phyloP scores from a whole-genome alignment of 1,284 basidiomycete species.

The Rugosomyces carneus region DNA sequence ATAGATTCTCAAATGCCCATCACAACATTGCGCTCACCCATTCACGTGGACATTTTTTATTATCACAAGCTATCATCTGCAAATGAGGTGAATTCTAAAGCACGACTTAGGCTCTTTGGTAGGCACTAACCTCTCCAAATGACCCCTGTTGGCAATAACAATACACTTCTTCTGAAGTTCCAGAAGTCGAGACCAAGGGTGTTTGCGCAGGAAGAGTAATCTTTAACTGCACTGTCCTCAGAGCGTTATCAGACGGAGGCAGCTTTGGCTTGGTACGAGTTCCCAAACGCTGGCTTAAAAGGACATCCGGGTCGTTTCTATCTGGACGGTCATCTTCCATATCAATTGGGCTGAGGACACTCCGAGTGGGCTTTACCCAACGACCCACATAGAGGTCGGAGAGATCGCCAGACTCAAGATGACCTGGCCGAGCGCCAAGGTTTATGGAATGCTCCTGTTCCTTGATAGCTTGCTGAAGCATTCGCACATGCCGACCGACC shows the following conservation, averaged over 20 bases:
- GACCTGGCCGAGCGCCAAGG: constrained; percentile 46
- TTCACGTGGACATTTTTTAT: constrained; percentile 59
- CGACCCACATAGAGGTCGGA: constrained; percentile 42
- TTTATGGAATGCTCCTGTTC: constrained; percentile 62
- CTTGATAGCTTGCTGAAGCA: constrained; percentile 67
- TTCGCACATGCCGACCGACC: constrained; percentile 69
- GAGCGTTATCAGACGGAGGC: constrained; percentile 6
- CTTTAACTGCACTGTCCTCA: constrained; percentile 23
- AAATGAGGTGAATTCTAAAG: constrained; percentile 3
- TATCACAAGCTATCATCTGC: constrained; percentile 84
- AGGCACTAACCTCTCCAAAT: constrained; percentile 60
- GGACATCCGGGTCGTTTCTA: background rate
- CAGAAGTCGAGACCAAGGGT: constrained; percentile 1
- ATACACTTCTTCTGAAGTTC: constrained; percentile 48
- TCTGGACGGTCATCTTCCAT: constrained; percentile 7
- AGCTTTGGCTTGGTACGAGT: constrained; percentile 3
- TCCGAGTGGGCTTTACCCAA: constrained; percentile 24
- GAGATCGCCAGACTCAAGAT: constrained; percentile 48
- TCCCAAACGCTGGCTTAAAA: background rate
- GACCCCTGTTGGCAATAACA: constrained; percentile 75
- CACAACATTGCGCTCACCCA: constrained; percentile 50
- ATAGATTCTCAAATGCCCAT: background rate
- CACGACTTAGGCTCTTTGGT: background rate
- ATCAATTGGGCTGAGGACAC: constrained; percentile 34
- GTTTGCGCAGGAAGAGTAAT: constrained; percentile 34